Conservation (phyloP, 2,329 filamentous ascomycete species). For the Pseudocercospora musae region DNA sequence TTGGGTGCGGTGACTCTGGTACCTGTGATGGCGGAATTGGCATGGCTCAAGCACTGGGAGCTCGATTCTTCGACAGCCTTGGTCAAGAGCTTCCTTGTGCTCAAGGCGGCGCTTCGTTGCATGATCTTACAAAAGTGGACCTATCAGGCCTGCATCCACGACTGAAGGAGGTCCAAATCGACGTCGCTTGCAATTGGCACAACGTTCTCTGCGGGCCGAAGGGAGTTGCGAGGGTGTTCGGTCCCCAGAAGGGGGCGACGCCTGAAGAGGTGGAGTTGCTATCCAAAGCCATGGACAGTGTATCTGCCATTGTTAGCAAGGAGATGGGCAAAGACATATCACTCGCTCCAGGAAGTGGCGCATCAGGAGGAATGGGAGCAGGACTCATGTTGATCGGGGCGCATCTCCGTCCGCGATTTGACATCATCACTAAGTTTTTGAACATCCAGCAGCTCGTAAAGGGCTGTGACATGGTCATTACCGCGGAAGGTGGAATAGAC, state of each 20-base stretch:
- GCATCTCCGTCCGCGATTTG: conserved; percentile 46
- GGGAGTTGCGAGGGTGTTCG: conserved; percentile 51
- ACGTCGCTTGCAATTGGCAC: conserved; percentile 52
- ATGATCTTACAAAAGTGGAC: conserved; percentile 40
- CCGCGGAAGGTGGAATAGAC: conserved; percentile 54
- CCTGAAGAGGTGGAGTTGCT: conserved; percentile 44
- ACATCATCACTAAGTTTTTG: conserved; percentile 52
- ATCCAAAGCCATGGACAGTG: conserved; percentile 42
- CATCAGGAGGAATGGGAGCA: conserved; percentile 52
- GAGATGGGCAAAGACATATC: conserved; percentile 40
- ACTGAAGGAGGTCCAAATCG: conserved; percentile 41
- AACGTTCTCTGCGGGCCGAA: conserved; percentile 50
- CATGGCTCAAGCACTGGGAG: conserved; percentile 55
- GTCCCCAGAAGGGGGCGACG: conserved; percentile 52
- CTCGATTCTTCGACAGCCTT: conserved; percentile 40
- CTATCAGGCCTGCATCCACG: conserved; percentile 41
- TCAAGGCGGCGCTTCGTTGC: conserved; percentile 42
- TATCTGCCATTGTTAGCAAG: conserved; percentile 39
- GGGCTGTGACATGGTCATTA: conserved; percentile 51
- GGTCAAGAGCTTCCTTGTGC: conserved; percentile 40
- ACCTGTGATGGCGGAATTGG: conserved; percentile 54
- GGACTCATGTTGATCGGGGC: conserved; percentile 51
- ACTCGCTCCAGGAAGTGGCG: conserved; percentile 47
- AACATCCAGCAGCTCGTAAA: conserved; percentile 47
- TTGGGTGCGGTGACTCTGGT: conserved; percentile 55